Conservation (phyloP, 2,329 filamentous ascomycete species). For the Teratosphaeria viscida region DNA sequence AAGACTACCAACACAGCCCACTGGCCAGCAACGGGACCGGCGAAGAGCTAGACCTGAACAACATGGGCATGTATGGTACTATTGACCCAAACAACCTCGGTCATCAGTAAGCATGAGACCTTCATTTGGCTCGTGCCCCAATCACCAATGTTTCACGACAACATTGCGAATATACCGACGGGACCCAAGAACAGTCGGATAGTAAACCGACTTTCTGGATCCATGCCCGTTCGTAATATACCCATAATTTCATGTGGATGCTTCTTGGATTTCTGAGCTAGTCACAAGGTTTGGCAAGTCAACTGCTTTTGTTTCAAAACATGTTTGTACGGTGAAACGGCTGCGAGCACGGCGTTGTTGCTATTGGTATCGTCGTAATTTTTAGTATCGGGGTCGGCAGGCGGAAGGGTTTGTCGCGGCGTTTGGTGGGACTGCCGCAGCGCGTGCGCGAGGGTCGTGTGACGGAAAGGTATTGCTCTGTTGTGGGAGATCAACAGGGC, state of each 20-base stretch:
- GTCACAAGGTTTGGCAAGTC: not conserved
- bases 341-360: not conserved
- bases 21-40: constrained; percentile 23
- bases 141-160: not conserved
- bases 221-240: not conserved
- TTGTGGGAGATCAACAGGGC: not conserved
- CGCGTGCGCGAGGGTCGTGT: not conserved
- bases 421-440: not conserved
- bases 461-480: not conserved
- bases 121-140: not conserved
- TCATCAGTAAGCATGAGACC: constrained; percentile 8
- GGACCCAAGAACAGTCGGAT: not conserved
- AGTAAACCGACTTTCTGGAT: not conserved
- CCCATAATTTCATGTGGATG: not conserved
- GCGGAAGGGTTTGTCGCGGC: not conserved
- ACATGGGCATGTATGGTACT: constrained; percentile 36
- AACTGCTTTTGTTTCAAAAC: not conserved
- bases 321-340: not conserved
- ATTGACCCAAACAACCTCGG: constrained; percentile 33
- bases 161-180: not conserved
- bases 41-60: constrained; percentile 33
- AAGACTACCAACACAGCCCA: constrained; percentile 24
- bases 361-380: not conserved
- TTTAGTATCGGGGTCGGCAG: not conserved
- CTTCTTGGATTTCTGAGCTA: not conserved